Percentiles rank a stretch among this genome's conserved stretches.
Evolutionary conservation across 2,329 filamentous ascomycete species (phyloP).

Genomic region (Nigrospora sphaerica): DNA sequence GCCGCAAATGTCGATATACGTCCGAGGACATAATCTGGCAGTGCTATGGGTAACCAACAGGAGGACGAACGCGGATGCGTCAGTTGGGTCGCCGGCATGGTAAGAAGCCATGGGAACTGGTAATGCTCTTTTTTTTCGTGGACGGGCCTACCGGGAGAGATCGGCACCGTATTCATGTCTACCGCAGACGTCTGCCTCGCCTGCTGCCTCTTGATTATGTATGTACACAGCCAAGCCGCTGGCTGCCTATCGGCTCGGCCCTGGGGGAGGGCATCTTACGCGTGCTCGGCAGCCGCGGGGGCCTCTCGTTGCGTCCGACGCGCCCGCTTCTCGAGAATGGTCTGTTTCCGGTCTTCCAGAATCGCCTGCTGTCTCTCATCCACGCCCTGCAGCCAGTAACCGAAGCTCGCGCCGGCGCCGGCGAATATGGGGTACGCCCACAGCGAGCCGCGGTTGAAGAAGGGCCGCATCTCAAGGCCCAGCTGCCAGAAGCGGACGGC

Average conservation of each 20-base stretch:
- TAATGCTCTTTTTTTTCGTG: no score
- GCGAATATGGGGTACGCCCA: constrained; percentile 92
- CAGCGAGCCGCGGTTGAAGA: constrained; percentile 77
- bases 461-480: constrained; percentile 95
- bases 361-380: constrained; percentile 74
- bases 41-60: neutral
- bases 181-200: no score
- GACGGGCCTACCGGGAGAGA: no score
- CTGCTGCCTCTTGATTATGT: no score
- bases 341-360: constrained; percentile 70
- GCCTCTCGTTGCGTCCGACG: constrained; percentile 63
- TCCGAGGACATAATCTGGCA: constrained; percentile 7
- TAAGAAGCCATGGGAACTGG: no score
- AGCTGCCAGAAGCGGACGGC: constrained; percentile 93
- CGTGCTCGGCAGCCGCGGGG: constrained; percentile 16
- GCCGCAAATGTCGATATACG: constrained; percentile 36
- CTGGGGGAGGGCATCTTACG: neutral
- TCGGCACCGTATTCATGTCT: no score
- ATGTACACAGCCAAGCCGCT: no score
- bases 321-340: constrained; percentile 82
- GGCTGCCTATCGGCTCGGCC: no score
- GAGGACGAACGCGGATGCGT: no score
- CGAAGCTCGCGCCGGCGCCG: constrained; percentile 79
- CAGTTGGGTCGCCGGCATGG: no score
- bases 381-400: constrained; percentile 93